A percentile compares a stretch with the other conserved stretches of the same genome.
Evolutionary conservation across 2,329 filamentous ascomycete genomes (phyloP).

Genomic region (Pseudogymnoascus sp.): DNA sequence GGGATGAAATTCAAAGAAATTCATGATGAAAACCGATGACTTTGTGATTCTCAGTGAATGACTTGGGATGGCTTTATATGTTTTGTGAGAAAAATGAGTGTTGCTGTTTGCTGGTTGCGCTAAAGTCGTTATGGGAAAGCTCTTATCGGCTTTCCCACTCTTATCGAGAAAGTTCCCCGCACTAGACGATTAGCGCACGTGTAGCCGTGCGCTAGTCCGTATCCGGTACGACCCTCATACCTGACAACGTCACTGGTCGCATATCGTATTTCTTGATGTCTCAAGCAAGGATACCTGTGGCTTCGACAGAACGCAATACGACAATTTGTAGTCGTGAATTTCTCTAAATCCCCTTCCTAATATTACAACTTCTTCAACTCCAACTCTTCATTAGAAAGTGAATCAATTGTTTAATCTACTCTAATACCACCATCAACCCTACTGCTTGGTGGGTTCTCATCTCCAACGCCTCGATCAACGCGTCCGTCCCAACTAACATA

Average conservation of each 20-base stretch:
- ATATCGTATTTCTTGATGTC: background rate
- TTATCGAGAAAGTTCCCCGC: background rate
- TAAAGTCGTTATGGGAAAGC: background rate
- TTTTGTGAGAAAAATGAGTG: background rate
- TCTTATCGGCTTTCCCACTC: background rate
- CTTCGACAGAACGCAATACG: background rate
- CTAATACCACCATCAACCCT: background rate
- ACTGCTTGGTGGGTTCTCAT: background rate
- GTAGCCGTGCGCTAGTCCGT: background rate
- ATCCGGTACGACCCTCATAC: background rate
- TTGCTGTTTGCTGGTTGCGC: background rate
- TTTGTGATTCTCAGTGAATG: background rate
- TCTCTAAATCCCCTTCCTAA: background rate
- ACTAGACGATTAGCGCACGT: background rate
- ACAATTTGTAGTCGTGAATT: background rate
- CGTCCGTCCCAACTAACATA: background rate
- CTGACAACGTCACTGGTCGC: conserved; percentile 6
- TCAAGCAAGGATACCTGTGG: background rate
- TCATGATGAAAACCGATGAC: background rate
- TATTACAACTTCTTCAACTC: background rate
- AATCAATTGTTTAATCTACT: background rate
- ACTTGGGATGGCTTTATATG: background rate
- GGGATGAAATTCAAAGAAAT: background rate
- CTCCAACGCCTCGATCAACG: background rate
- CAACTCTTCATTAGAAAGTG: background rate